Conservation (phyloP, 2,329 filamentous ascomycete genomes). For the Neofusicoccum cordaticola region DNA sequence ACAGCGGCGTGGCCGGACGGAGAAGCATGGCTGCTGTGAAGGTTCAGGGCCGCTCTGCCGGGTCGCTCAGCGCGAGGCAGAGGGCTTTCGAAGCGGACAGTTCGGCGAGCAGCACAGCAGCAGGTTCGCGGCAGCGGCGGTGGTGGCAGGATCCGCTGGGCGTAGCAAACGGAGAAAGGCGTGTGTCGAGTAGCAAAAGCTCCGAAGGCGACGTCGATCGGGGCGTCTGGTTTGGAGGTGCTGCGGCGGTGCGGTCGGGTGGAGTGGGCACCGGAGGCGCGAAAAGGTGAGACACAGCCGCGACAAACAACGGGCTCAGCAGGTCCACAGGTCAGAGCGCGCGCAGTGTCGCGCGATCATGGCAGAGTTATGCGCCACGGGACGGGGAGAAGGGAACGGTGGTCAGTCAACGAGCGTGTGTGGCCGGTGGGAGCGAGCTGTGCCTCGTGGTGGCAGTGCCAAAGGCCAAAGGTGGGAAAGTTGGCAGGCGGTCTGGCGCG, state of each 20-base stretch:
- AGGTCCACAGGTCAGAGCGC: background rate
- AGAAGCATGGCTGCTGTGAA: constrained; percentile 60
- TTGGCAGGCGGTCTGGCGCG: constrained; percentile 8
- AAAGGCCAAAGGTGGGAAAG: constrained; percentile 10
- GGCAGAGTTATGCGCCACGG: background rate
- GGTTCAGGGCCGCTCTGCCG: constrained; percentile 14
- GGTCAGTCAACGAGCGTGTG: constrained; percentile 2
- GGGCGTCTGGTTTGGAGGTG: background rate
- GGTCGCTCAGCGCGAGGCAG: constrained; percentile 15
- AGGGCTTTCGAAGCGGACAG: constrained; percentile 6
- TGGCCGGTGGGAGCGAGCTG: constrained; percentile 2
- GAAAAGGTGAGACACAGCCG: constrained; percentile 7
- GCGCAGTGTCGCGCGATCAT: constrained; percentile 4
- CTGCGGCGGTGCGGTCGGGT: background rate
- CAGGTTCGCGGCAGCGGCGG: background rate
- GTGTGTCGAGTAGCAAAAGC: background rate
- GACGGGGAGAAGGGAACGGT: background rate
- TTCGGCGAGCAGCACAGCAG: background rate
- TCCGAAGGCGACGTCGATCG: background rate
- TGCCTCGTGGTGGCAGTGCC: constrained; percentile 4
- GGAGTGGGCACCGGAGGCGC: background rate
- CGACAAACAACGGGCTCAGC: constrained; percentile 7
- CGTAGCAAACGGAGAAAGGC: background rate
- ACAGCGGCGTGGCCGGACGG: constrained; percentile 87
- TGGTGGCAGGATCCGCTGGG: constrained; percentile 5